Evolutionary conservation across 257 asterid genomes (phyloP).

Genomic region (Avicennia marina): DNA sequence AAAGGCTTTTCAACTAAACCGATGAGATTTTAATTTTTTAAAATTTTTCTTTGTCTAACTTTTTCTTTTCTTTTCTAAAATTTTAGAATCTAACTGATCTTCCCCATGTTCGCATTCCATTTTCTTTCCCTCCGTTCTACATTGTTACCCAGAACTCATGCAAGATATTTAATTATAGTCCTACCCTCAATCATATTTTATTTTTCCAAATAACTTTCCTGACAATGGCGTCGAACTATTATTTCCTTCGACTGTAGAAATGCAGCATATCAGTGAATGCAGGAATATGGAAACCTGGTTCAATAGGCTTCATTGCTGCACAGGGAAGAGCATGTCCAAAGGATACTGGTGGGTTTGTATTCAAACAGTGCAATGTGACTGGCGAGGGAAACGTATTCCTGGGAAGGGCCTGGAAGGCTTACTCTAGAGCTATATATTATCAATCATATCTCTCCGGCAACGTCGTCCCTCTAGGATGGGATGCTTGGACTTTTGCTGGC

Average conservation of each 20-base stretch:
- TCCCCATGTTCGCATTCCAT: no score
- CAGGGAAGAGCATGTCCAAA: conserved; percentile 28
- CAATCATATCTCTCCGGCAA: conserved; percentile 10
- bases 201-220: no score
- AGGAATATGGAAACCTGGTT: background rate
- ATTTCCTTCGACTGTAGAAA: conserved; percentile 14
- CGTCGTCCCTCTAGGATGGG: conserved; percentile 39
- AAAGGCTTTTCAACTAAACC: no score
- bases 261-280: conserved; percentile 28
- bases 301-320: conserved; percentile 36
- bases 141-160: no score
- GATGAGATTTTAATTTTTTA: no score
- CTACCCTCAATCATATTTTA: no score
- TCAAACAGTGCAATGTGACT: conserved; percentile 40
- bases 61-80: no score
- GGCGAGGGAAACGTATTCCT: conserved; percentile 44
- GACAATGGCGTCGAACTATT: background rate
- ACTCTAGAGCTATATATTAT: conserved; percentile 19
- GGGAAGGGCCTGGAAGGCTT: conserved; percentile 42
- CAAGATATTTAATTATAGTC: no score
- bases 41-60: no score
- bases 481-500: conserved; percentile 26
- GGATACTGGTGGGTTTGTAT: conserved; percentile 44
- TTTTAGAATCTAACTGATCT: no score
- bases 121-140: no score